Evolutionary conservation across 2,329 filamentous ascomycete species (phyloP).

Genomic region (Dichotomopilus funicola): DNA sequence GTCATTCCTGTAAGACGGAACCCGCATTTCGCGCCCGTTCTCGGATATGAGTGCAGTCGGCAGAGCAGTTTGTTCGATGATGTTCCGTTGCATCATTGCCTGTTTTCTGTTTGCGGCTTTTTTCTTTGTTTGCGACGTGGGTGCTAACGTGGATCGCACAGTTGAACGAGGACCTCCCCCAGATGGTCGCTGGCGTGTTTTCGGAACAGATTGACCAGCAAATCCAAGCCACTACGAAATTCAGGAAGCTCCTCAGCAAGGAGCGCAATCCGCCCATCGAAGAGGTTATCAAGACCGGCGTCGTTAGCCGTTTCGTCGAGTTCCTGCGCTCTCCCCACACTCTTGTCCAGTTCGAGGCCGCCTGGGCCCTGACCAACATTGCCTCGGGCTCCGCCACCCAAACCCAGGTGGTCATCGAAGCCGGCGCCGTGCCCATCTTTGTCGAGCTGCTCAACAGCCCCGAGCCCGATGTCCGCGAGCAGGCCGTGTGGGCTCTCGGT

Average conservation of each 20-base stretch:
- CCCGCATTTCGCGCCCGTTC: conserved; percentile 12
- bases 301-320: conserved; percentile 94
- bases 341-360: conserved; percentile 96
- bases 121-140: background rate
- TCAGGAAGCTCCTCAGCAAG: conserved; percentile 95
- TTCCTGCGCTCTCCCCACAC: conserved; percentile 97
- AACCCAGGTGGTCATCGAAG: conserved; percentile 98
- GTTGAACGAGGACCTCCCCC: conserved; percentile 95
- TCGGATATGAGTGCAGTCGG: background rate
- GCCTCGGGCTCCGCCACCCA: conserved; percentile 94
- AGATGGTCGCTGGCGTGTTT: conserved; percentile 97
- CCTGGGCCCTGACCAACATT: conserved; percentile 99
- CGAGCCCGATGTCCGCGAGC: conserved; percentile 95
- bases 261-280: conserved; percentile 99
- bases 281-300: conserved; percentile 97
- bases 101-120: background rate
- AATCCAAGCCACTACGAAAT: conserved; percentile 96
- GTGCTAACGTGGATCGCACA: conserved; percentile 37
- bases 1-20: conserved; percentile 2
- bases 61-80: background rate
- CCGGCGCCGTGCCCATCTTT: conserved; percentile 95
- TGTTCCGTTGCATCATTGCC: background rate
- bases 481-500: conserved; percentile 96
- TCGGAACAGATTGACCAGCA: conserved; percentile 97
- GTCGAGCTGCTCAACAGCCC: conserved; percentile 92